Evolutionary conservation across 2,329 filamentous ascomycete species (phyloP).

Genomic region (Fusarium fujikuroi): DNA sequence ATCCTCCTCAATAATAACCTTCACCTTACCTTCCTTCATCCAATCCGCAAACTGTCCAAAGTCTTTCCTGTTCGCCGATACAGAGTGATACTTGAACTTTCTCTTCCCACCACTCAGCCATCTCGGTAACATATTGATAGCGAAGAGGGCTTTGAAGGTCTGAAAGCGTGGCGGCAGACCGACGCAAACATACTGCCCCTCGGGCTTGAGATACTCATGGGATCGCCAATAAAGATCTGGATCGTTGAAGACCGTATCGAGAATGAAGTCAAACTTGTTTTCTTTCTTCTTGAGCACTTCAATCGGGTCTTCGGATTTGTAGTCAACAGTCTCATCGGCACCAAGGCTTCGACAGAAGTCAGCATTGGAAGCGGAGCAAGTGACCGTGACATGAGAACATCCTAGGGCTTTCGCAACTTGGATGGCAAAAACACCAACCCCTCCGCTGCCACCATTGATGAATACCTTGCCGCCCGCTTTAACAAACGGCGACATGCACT

Average conservation of each 20-base stretch:
- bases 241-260: constrained; percentile 23
- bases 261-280: constrained; percentile 6
- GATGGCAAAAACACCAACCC: constrained; percentile 28
- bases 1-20: constrained; percentile 16
- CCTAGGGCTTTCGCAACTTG: constrained; percentile 30
- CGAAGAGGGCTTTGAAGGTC: constrained; percentile 10
- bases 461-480: background rate
- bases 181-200: constrained; percentile 22
- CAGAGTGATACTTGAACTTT: constrained; percentile 28
- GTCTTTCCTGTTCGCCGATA: constrained; percentile 16
- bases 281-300: background rate
- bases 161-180: constrained; percentile 4
- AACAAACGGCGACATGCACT: constrained; percentile 2
- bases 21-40: constrained; percentile 16
- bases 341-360: constrained; percentile 17
- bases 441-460: constrained; percentile 35
- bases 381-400: constrained; percentile 1
- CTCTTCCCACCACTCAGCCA: constrained; percentile 29
- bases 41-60: constrained; percentile 15
- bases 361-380: constrained; percentile 18
- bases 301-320: background rate
- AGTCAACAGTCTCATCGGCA: constrained; percentile 19
- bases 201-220: constrained; percentile 10
- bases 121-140: constrained; percentile 22
- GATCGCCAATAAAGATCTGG: constrained; percentile 31